Conservation (phyloP, 169 alveolate species). For the Fabrea salina region DNA sequence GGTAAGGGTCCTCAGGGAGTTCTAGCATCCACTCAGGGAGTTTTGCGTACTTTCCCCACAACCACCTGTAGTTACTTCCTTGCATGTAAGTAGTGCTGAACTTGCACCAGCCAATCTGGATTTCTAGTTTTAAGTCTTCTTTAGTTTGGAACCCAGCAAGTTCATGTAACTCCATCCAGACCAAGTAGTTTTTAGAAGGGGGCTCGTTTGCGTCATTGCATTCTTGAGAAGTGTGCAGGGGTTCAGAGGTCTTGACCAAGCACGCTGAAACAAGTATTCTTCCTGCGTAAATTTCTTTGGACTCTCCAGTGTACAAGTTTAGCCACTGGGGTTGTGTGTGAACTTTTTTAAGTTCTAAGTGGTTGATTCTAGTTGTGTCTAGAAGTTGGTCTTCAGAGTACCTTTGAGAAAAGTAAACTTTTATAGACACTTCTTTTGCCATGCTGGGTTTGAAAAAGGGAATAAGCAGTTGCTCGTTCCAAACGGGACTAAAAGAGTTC, state of each 20-base stretch:
- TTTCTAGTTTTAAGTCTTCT: neutral
- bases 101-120: neutral
- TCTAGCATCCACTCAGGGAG: neutral
- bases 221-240: neutral
- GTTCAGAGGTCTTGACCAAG: neutral
- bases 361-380: neutral
- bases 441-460: neutral
- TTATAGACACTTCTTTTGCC: neutral
- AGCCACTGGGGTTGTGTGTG: neutral
- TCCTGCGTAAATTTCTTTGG: neutral
- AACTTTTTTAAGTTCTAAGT: neutral
- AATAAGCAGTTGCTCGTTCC: neutral
- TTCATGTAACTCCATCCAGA: slow-evolving; percentile 6
- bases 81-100: neutral
- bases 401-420: neutral
- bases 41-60: neutral
- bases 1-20: slow-evolving; percentile 6
- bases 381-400: neutral
- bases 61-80: neutral
- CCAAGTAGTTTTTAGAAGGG: neutral
- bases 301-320: neutral
- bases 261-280: neutral
- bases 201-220: neutral
- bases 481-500: neutral
- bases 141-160: neutral